Evolutionary conservation across 148 eudicot species (phyloP).

Genomic region (Linanthus parryae): DNA sequence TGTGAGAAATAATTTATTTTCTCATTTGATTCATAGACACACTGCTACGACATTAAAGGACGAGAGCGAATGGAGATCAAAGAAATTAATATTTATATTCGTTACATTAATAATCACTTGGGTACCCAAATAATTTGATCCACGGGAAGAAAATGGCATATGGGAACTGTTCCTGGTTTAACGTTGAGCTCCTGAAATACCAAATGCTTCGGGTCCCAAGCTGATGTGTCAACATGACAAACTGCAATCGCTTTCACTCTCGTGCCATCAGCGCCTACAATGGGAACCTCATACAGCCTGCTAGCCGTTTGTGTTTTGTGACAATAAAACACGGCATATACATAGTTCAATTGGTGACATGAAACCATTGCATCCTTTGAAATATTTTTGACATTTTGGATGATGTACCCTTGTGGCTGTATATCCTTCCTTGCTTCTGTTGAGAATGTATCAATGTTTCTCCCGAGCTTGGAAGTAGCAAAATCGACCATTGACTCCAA

Average conservation of each 20-base stretch:
- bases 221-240: background rate
- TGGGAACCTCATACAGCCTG: background rate
- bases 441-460: background rate
- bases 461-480: background rate
- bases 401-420: background rate
- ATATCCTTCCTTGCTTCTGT: background rate
- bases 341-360: no score
- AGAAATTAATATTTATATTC: no score
- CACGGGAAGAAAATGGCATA: background rate
- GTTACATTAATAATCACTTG: no score
- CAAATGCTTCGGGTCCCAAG: background rate
- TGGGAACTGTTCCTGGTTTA: background rate
- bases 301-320: background rate
- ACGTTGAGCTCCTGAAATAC: no score
- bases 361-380: background rate
- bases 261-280: background rate
- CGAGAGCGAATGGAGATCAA: no score
- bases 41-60: no score
- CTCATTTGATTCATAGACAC: no score
- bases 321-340: no score
- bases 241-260: background rate
- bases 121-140: background rate
- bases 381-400: background rate
- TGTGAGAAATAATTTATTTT: no score
- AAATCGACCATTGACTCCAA: conserved; percentile 27